Base-by-base conservation (phyloP, 805 yeast genomes). In the Ogataea angusta region DNA sequence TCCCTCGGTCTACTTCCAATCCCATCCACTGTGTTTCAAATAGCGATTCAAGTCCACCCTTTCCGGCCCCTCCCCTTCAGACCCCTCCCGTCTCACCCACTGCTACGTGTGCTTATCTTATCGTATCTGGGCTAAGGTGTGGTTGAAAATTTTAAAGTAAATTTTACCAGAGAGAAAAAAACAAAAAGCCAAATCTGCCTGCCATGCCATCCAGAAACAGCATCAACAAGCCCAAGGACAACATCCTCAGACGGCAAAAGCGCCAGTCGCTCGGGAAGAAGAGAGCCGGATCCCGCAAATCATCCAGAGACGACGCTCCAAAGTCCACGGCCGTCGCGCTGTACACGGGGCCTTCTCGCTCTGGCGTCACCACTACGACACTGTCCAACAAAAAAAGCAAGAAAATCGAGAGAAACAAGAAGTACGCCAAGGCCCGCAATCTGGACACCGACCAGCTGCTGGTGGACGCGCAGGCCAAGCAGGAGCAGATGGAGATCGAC, bases 121-220 rank as follows among this genome's bases (percentile, higher is more conserved):
- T 34, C 40, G 32, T 22, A 28, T 37, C 37, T 28, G 34, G 34
- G 21, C 24, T 27, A 10, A 32, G 42, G 42, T 31, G 42, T 38
- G 15, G 25, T 15, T 34, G 38, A 42, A 38, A 42, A 34, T 32
- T 39, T 33, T 36, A 15, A 23, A 33, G 35, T 22, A 34, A 22
- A 26, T 19, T 33, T 23, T 34, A 14, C 18, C 7, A 28, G 13
- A 15, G 24, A 31, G 19, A 30, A 40, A 33, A 40, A 30, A 33
- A 19, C 18, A 17, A 25, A 18, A 26, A 18, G 14, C 13, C n/a
- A 31, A 30, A 41, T 41, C 40, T 29, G 16, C 15, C 15, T 35
- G 35, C 3, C 14, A 86, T 86, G 95, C 93, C 95, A 24, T 81
- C 89, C 13, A 83, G 75, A 65, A 87, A 85, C 70, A 77, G 88